phyloP scores from a whole-genome alignment of 1,139 yeast genomes.

The Blastobotrys serpentis region DNA sequence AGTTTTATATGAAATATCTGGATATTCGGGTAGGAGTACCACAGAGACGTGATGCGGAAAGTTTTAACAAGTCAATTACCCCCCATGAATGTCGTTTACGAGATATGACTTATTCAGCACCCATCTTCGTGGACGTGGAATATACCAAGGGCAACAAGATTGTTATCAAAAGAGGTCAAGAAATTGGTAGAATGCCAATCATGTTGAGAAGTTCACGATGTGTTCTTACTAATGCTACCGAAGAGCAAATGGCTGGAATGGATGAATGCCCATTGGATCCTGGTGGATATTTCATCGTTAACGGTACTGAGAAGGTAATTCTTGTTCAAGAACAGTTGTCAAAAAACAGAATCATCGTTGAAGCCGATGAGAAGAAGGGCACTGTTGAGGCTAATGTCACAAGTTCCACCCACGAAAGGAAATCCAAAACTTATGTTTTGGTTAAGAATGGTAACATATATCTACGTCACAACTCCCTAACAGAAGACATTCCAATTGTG shows the following conservation, averaged over 20 bases:
- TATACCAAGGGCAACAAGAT: slow-evolving; percentile 93
- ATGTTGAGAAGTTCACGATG: slow-evolving; percentile 94
- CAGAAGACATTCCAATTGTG: slow-evolving; percentile 95
- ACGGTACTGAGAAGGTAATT: slow-evolving; percentile 97
- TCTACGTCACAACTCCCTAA: slow-evolving; percentile 88
- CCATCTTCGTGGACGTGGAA: slow-evolving; percentile 94
- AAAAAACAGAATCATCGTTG: slow-evolving; percentile 96
- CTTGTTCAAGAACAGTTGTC: slow-evolving; percentile 95
- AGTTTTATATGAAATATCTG: slow-evolving; percentile 84
- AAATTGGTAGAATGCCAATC: slow-evolving; percentile 96
- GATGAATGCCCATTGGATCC: slow-evolving; percentile 98
- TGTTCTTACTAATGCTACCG: slow-evolving; percentile 74
- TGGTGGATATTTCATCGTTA: slow-evolving; percentile 96
- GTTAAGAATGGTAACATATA: slow-evolving; percentile 88
- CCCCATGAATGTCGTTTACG: slow-evolving; percentile 97
- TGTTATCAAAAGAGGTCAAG: slow-evolving; percentile 84
- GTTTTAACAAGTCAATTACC: slow-evolving; percentile 48
- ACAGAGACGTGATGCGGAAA: slow-evolving; percentile 56
- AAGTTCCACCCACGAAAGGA: slow-evolving; percentile 95
- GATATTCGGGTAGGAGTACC: slow-evolving; percentile 79
- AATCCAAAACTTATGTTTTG: slow-evolving; percentile 92
- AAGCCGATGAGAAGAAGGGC: slow-evolving; percentile 91
- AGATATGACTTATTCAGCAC: slow-evolving; percentile 94
- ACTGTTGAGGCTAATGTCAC: slow-evolving; percentile 97
- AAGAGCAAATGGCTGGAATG: slow-evolving; percentile 78